These are phyloP conservation scores for Cicer arietinum DNA, from an alignment of 306 rosid species.

Conservation along the genomic window DNA sequence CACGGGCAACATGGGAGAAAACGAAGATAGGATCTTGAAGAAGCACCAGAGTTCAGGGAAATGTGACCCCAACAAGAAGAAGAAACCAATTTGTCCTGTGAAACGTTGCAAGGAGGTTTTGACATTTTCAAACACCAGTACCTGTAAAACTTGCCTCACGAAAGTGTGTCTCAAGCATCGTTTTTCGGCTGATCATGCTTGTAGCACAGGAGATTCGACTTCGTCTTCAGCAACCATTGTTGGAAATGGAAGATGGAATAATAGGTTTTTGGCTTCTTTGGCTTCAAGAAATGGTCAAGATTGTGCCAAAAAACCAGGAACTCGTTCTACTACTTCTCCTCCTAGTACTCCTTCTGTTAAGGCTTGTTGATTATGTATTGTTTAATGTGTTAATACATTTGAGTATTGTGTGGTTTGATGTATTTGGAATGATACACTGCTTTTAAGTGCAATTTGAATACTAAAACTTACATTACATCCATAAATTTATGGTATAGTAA, in stretches of 20 bases:
- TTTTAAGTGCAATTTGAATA: constrained; percentile 23
- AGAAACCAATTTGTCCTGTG: constrained; percentile 76
- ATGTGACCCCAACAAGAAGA: constrained; percentile 79
- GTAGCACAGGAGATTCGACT: constrained; percentile 39
- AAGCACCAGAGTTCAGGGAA: constrained; percentile 63
- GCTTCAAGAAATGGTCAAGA: constrained; percentile 62
- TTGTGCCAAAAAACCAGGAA: constrained; percentile 54
- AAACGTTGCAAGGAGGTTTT: constrained; percentile 73
- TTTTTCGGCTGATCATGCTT: constrained; percentile 80
- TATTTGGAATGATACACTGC: background rate
- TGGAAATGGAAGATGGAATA: constrained; percentile 53
- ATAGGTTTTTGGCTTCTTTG: constrained; percentile 64
- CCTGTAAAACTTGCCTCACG: constrained; percentile 70
- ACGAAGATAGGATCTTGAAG: constrained; percentile 58
- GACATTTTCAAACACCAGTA: constrained; percentile 76
- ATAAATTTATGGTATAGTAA: background rate
- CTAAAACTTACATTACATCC: constrained; percentile 5
- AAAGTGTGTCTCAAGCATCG: constrained; percentile 90
- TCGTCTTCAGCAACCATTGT: background rate
- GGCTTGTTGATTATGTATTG: constrained; percentile 50
- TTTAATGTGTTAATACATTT: background rate
- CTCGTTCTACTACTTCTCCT: constrained; percentile 51
- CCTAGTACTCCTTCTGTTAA: constrained; percentile 56
- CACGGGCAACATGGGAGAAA: constrained; percentile 52
- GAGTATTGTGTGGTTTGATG: constrained; percentile 24